Conservation (phyloP, 805 yeast species). For the Blastobotrys parvus region DNA sequence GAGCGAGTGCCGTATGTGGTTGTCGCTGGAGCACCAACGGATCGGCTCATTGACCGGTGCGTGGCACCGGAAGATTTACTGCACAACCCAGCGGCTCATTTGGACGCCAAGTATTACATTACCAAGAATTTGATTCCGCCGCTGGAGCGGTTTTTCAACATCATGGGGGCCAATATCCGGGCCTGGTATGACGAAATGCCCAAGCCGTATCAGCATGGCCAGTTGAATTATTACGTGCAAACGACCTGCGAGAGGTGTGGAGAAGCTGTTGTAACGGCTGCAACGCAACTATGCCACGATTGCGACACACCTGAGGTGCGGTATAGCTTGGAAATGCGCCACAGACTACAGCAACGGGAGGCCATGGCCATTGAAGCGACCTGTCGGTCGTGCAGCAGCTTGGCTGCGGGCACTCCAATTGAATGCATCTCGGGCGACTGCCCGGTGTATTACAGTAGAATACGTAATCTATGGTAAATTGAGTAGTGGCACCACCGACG, state of each 20-base stretch:
- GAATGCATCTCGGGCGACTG: slow-evolving; percentile 60
- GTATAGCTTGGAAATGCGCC: slow-evolving; percentile 10
- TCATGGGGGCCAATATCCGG: slow-evolving; percentile 72
- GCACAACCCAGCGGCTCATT: slow-evolving; percentile 29
- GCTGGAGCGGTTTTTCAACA: slow-evolving; percentile 68
- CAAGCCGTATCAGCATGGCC: slow-evolving; percentile 14
- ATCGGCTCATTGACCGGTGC: slow-evolving; percentile 65
- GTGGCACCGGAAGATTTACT: slow-evolving; percentile 70
- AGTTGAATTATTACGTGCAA: slow-evolving; percentile 12
- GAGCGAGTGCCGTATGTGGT: slow-evolving; percentile 89
- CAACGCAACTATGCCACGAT: slow-evolving; percentile 1
- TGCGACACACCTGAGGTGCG: slow-evolving; percentile 13
- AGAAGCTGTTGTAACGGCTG: not conserved
- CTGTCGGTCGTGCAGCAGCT: slow-evolving; percentile 26
- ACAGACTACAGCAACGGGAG: slow-evolving; percentile 12
- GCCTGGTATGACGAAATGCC: slow-evolving; percentile 75
- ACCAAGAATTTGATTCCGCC: slow-evolving; percentile 83
- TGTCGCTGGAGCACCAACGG: slow-evolving; percentile 45
- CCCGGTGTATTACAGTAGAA: slow-evolving; percentile 47
- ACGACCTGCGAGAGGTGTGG: slow-evolving; percentile 17
- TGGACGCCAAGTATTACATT: slow-evolving; percentile 84
- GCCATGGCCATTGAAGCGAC: slow-evolving; percentile 17
- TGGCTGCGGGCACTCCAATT: slow-evolving; percentile 25
- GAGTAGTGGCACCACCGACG: slow-evolving; percentile 48
- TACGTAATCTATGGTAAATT: slow-evolving; percentile 28